Evolutionary conservation across 257 asterid genomes (phyloP).

Genomic region (Datura wrightii): DNA sequence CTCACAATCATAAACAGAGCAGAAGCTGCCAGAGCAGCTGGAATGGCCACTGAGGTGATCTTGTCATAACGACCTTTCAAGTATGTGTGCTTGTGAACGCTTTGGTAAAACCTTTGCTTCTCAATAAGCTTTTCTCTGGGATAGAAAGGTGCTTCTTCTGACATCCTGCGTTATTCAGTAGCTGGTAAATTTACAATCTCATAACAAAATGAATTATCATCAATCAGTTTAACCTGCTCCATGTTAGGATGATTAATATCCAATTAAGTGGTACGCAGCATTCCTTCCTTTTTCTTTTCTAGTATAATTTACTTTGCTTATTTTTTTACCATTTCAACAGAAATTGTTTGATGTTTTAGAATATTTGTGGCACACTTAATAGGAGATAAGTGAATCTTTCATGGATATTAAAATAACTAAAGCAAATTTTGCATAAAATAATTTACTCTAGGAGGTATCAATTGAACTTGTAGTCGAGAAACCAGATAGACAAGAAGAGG

Average conservation of each 20-base stretch:
- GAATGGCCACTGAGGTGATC: slow-evolving; percentile 45
- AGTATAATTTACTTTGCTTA: background rate
- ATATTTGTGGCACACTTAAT: background rate
- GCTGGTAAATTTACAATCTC: slow-evolving; percentile 15
- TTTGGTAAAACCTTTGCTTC: slow-evolving; percentile 41
- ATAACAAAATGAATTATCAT: background rate
- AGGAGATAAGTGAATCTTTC: background rate
- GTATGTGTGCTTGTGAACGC: slow-evolving; percentile 37
- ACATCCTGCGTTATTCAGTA: slow-evolving; percentile 35
- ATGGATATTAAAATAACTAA: background rate
- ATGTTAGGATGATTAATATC: background rate
- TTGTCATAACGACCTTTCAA: slow-evolving; percentile 37
- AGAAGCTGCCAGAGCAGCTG: slow-evolving; percentile 39
- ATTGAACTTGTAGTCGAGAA: background rate
- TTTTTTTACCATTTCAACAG: background rate
- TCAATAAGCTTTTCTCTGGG: slow-evolving; percentile 39
- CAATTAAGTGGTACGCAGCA: background rate
- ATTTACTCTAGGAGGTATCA: background rate
- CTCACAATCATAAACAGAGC: slow-evolving; percentile 40
- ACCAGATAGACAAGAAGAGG: background rate
- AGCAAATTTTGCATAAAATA: background rate
- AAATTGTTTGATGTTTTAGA: background rate
- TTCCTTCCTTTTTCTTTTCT: background rate
- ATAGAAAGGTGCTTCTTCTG: slow-evolving; percentile 40
- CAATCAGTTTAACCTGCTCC: background rate